Base-by-base conservation (phyloP, 192 early-diverging fungal species). In the Backusella macrospora region DNA sequence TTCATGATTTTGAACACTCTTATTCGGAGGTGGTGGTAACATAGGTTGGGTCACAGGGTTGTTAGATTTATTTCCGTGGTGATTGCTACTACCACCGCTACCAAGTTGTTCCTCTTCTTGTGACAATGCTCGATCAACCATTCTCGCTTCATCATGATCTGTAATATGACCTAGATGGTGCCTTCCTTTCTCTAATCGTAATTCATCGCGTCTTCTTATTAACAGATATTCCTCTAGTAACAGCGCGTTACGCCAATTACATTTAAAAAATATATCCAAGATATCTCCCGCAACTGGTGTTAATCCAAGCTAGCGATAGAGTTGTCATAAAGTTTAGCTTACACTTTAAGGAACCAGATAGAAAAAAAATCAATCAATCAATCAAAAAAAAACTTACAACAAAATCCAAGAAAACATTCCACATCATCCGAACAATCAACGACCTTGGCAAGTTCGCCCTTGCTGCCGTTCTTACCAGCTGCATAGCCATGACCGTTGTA, bases 391-490 rank as follows among this genome's bases (percentile, higher is more conserved):
- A 39, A 59, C 47, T 48, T 83, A 85, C 86, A 39, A 75, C 47
- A 77, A 85, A 88, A 75, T 88, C 87, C 66, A 88, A 15, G 14
- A 64, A 73, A 5, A 86, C 78, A 37, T 88, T 88, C 39, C 78
- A 42, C 23, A 84, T 16, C 87, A 88, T 88, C 68, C 68, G 69
- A 13, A 52, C 21, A 1, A 77, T 71, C 5, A 88, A 26, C 15
- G 62, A 15, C 14, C 70, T 66, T 37, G 87, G 87, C 9, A 88
- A 77, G 49, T 85, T 75, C 1, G 82, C 86, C 68, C 79, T 40
- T 46, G 72, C 75, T 9, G 85, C 83, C 4, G 72, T 82, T 45
- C 71, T 70, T 23, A 88, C 59, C 1, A 88, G 43, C 7, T 77
- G 70, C 37, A 86, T 15, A 9, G 84, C 80, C 23, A 88, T 71